Conservation (phyloP, 139 green algal species). For the Auxenochlorella pyrenoidosa region DNA sequence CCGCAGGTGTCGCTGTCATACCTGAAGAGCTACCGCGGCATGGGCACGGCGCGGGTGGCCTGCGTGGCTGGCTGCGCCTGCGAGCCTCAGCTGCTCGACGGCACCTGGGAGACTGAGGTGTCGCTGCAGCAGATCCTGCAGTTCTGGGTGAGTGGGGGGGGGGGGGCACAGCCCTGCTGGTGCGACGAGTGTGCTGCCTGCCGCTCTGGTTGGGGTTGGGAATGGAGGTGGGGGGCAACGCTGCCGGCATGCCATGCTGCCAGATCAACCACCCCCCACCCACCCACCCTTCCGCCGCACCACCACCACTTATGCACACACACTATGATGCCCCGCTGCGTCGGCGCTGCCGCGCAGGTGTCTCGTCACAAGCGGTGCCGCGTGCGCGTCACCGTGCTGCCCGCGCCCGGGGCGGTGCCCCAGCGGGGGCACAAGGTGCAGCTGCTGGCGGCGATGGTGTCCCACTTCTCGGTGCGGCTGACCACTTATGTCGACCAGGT, state of each 20-base stretch:
- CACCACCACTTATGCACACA: too few relatives aligned
- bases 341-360: not conserved
- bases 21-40: not conserved
- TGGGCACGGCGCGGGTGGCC: slow-evolving; percentile 3
- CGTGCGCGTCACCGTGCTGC: slow-evolving; percentile 3
- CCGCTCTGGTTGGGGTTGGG: not conserved
- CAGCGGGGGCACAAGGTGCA: slow-evolving; percentile 31
- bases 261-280: too few relatives aligned
- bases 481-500: slow-evolving; percentile 14
- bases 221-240: too few relatives aligned
- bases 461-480: slow-evolving; percentile 12
- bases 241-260: not conserved
- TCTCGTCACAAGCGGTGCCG: slow-evolving; percentile 22
- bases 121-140: slow-evolving; percentile 35
- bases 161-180: too few relatives aligned
- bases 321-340: not conserved
- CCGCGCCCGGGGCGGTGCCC: not conserved
- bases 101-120: slow-evolving; percentile 12
- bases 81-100: slow-evolving; percentile 21
- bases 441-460: slow-evolving; percentile 17
- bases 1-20: slow-evolving; percentile 24
- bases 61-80: slow-evolving; percentile 22
- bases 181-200: not conserved
- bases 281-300: too few relatives aligned
- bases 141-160: slow-evolving; percentile 12